Conservation (phyloP, 495 filamentous ascomycete species). For the Polyplosphaeria fusca region DNA sequence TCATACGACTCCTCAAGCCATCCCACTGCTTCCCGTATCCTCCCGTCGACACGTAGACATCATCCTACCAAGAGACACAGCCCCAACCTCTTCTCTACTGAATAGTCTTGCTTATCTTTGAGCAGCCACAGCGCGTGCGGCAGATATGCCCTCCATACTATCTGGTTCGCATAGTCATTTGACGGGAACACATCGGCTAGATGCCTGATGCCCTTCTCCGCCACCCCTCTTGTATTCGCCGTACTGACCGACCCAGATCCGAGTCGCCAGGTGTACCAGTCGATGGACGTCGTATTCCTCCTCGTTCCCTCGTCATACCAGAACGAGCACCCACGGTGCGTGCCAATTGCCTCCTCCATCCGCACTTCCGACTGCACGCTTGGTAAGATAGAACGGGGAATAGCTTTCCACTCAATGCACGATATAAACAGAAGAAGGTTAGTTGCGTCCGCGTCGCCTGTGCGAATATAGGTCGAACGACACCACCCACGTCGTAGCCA, state of each 20-base stretch:
- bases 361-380: slow-evolving; percentile 25
- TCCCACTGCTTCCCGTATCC: too few relatives aligned
- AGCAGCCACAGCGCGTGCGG: slow-evolving; percentile 39
- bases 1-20: slow-evolving; percentile 23
- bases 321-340: slow-evolving; percentile 34
- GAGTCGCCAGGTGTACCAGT: too few relatives aligned
- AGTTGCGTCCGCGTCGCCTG: slow-evolving; percentile 23
- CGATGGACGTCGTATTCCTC: slow-evolving; percentile 32
- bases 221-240: slow-evolving; percentile 3
- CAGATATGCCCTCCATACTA: slow-evolving; percentile 36
- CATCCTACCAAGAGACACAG: slow-evolving; percentile 26
- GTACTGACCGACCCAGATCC: slow-evolving; percentile 38
- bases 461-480: slow-evolving; percentile 29
- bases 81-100: slow-evolving; percentile 8
- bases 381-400: slow-evolving; percentile 34
- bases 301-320: slow-evolving; percentile 21
- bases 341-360: slow-evolving; percentile 32
- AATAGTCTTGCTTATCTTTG: not conserved
- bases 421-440: slow-evolving; percentile 35
- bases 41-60: too few relatives aligned
- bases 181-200: slow-evolving; percentile 33
- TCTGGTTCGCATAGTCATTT: slow-evolving; percentile 26
- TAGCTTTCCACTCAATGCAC: slow-evolving; percentile 40
- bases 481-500: slow-evolving; percentile 35
- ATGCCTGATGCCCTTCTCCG: slow-evolving; percentile 8